Base-by-base conservation (phyloP, 768 basidiomycete genomes). In the Collybia nuda region DNA sequence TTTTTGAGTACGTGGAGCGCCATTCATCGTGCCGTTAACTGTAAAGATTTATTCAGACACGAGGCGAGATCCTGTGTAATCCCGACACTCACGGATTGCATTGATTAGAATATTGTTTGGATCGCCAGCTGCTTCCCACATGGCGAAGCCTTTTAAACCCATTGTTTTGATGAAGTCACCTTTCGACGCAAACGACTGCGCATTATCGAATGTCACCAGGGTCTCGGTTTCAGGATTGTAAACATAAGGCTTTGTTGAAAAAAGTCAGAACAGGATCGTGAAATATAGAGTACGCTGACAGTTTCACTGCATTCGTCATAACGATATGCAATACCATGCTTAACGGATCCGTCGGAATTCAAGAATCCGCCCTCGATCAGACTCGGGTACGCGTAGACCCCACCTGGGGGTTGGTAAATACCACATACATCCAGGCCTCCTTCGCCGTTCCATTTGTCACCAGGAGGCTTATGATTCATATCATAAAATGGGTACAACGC, bases 261-360 rank as follows among this genome's bases (percentile, higher is more conserved):
- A 29, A 37, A 23, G 49, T 53, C 32, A 51, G 40, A 40, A n/a
- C 14, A 28, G 9, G 29, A 18, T 17, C 21, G 24, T 35, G 24
- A 32, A 35, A 28, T 4, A n/a, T 22, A 22, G 15, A 38, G 18
- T 2, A 3, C 2, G 62, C 80, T 37, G 50, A 90, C 89, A 48
- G 90, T 92, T 68, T 88, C 79, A 54, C 81, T 86, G 71, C 89
- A 91, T 5, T 74, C 60, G 52, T 90, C 86, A 56, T 73, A 88
- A 12, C 68, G 56, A 60, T 81, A 79, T 7, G 62, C 58, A 59
- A 87, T 82, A 2, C 76, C 79, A 12, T 65, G 52, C 29, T 60
- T 51, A 11, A 63, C 60, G n/a, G 70, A 68, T 29, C 78, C 77
- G 62, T 75, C 65, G 2, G 62, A 18, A 26, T 68, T 72, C 42